Evolutionary conservation across 2,329 filamentous ascomycete species (phyloP), one percentile per base, ranked within the genome.

Genomic region (Coniochaeta sp.): DNA sequence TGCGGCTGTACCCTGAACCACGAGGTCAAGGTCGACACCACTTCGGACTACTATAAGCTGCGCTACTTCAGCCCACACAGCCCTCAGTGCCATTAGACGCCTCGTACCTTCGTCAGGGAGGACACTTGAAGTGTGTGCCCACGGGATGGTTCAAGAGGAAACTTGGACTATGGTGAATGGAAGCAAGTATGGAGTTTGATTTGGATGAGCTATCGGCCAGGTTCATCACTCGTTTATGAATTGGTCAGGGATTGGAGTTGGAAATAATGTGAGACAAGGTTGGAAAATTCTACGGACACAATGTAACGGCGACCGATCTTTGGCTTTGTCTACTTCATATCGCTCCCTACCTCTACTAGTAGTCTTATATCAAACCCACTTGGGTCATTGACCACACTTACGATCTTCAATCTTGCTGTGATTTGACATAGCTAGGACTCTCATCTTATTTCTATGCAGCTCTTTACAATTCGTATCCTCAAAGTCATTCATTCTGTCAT

Each of bases 1-100:
- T 62, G 61, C 58, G 61, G 58, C 56, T 62, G 61, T 56, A 62
- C 58, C 9, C 55, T 62, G 24, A 38, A 56, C 44, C 58, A 60
- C 56, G 52, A 60, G 61, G 61, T 62, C 55, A 33, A 16, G 6
- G 38, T 58, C 47, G 55, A 58, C 58, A 26, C 16, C 28, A 22
- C 22, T 28, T 55, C 24, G 36, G 61, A 60, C 47, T 62, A 62
- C 56, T 61, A 28, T n/a, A 52, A 17, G 8, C 47, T 52, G 47
- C 47, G 47, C 47, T 28, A 2, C 17, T 31, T 14, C 47, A 8
- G 4, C n/a, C 47, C 47, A 4, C 26, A 52, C 26, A 12, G 4
- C 47, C 22, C 19, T 14, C 22, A 28, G 47, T 52, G 47, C 47
- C 47, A 52, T 16, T 52, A 52, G 12, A 47, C 4, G 8, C 19